A percentile compares a stretch with the other conserved stretches of the same genome.
Evolutionary conservation across 2,329 filamentous ascomycete species (phyloP).

Genomic region (Metarhizium sp.): DNA sequence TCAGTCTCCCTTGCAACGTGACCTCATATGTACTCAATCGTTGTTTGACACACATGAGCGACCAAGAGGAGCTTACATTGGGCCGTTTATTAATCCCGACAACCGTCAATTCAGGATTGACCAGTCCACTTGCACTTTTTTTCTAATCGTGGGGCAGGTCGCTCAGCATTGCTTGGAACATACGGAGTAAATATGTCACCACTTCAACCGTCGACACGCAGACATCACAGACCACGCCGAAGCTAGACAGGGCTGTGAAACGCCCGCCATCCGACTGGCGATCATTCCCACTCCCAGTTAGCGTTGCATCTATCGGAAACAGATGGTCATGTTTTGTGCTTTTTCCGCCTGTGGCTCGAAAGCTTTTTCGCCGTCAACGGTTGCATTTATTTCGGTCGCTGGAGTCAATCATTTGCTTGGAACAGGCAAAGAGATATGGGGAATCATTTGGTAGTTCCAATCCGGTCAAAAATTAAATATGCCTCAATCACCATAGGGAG

Average conservation of each 20-base stretch:
- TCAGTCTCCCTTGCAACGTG: not conserved
- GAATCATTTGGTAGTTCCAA: too few species aligned
- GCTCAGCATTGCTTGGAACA: too few species aligned
- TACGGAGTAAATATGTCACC: too few species aligned
- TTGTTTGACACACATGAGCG: not conserved
- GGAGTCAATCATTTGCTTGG: too few species aligned
- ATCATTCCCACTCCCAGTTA: not conserved
- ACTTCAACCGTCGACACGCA: too few species aligned
- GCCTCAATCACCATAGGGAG: not conserved
- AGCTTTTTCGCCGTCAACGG: not conserved
- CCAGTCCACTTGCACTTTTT: too few species aligned
- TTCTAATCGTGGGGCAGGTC: too few species aligned
- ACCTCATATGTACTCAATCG: not conserved
- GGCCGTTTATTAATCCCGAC: too few species aligned
- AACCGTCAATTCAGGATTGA: too few species aligned
- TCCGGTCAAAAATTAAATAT: too few species aligned
- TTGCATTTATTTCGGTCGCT: not conserved
- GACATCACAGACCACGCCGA: not conserved
- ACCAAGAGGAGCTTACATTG: too few species aligned
- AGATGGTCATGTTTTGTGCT: not conserved
- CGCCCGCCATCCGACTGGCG: conserved; percentile 7
- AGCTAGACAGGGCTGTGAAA: conserved; percentile 13
- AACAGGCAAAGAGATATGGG: too few species aligned
- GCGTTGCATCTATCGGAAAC: not conserved
- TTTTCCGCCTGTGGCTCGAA: not conserved